These are phyloP conservation scores for Basipetospora chlamydospora DNA, from an alignment of 2,329 filamentous ascomycete species.

Conservation along the genomic window DNA sequence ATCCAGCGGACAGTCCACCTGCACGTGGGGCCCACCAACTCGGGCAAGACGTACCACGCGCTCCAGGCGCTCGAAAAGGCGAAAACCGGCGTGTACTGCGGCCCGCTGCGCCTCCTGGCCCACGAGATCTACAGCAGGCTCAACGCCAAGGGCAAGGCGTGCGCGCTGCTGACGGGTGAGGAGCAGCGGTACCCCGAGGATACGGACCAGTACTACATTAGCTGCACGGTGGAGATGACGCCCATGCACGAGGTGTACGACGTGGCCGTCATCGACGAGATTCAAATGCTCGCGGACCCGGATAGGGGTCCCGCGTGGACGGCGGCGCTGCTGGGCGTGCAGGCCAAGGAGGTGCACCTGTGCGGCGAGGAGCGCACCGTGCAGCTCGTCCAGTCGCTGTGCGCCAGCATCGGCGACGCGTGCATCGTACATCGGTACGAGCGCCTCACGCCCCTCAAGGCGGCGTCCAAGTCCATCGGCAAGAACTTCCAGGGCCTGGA, in stretches of 20 bases:
- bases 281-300: constrained; percentile 80
- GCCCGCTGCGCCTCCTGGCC: constrained; percentile 74
- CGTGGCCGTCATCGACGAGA: constrained; percentile 94
- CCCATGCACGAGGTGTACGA: constrained; percentile 47
- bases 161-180: constrained; percentile 79
- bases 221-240: constrained; percentile 89
- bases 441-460: constrained; percentile 62
- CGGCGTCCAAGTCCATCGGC: constrained; percentile 47
- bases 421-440: constrained; percentile 72
- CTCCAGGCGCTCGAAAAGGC: constrained; percentile 69
- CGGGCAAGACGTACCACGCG: constrained; percentile 93
- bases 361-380: constrained; percentile 82
- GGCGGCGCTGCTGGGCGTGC: constrained; percentile 71
- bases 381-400: constrained; percentile 62
- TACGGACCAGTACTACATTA: constrained; percentile 46
- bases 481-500: constrained; percentile 52
- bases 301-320: constrained; percentile 93
- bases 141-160: constrained; percentile 58
- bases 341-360: constrained; percentile 79
- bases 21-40: constrained; percentile 94
- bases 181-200: constrained; percentile 59
- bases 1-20: constrained; percentile 76
- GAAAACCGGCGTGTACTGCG: constrained; percentile 71
- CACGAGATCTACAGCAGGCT: constrained; percentile 92
- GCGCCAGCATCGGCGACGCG: constrained; percentile 66